Conservation (phyloP, 2,329 filamentous ascomycete species). For the Bimuria novae-zelandiae region DNA sequence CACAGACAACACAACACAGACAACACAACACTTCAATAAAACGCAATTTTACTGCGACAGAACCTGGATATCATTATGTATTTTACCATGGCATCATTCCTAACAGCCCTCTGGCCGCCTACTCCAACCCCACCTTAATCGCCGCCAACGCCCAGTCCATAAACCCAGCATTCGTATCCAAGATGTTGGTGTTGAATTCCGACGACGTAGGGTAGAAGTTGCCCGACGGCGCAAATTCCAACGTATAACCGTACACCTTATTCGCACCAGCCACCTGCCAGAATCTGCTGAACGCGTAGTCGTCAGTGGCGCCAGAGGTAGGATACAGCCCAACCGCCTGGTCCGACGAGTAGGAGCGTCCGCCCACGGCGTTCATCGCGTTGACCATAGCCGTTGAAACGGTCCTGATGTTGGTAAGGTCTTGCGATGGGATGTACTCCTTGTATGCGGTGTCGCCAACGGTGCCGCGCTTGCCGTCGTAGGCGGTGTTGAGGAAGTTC, state of each 20-base stretch:
- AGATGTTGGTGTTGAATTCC: slow-evolving; percentile 49
- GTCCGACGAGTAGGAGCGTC: slow-evolving; percentile 37
- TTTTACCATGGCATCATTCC: too few species aligned
- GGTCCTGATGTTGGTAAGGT: slow-evolving; percentile 39
- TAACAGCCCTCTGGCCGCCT: too few species aligned
- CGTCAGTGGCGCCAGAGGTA: slow-evolving; percentile 45
- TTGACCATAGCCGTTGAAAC: slow-evolving; percentile 41
- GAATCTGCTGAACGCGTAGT: slow-evolving; percentile 47
- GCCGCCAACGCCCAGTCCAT: slow-evolving; percentile 49
- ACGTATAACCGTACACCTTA: slow-evolving; percentile 47
- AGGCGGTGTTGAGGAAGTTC: slow-evolving; percentile 60
- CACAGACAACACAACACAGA: too few species aligned
- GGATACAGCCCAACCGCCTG: slow-evolving; percentile 47
- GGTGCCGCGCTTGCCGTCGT: slow-evolving; percentile 57
- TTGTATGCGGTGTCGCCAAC: slow-evolving; percentile 58
- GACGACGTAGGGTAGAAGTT: slow-evolving; percentile 49
- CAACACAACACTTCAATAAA: too few species aligned
- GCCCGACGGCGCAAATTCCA: slow-evolving; percentile 47
- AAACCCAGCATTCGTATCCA: slow-evolving; percentile 50
- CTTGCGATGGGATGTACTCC: slow-evolving; percentile 47
- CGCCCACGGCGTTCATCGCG: slow-evolving; percentile 46
- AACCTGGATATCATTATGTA: too few species aligned
- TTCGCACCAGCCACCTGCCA: slow-evolving; percentile 42
- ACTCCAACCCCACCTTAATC: slow-evolving; percentile 38
- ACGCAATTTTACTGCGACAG: too few species aligned